Conservation (phyloP, 2,329 filamentous ascomycete genomes). For the Botrytis tulipae region DNA sequence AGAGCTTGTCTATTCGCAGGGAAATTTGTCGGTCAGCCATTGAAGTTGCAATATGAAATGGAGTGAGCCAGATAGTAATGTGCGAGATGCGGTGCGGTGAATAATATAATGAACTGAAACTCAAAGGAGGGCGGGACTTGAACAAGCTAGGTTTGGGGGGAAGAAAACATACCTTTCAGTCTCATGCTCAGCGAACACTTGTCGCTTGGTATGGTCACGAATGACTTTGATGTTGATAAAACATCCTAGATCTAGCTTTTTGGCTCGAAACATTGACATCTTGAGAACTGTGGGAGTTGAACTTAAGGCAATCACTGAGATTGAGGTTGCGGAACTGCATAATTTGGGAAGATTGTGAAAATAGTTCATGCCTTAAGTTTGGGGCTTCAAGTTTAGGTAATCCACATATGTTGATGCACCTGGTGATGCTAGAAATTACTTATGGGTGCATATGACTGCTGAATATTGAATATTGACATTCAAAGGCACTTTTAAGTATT, state of each 20-base stretch:
- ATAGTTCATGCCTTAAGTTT: not conserved
- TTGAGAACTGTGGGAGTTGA: conserved; percentile 38
- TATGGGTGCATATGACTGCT: not conserved
- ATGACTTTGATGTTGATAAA: conserved; percentile 84
- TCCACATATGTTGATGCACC: not conserved
- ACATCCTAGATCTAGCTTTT: conserved; percentile 85
- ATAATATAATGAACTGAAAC: not conserved
- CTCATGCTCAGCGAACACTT: conserved; percentile 84
- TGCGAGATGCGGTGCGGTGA: not conserved
- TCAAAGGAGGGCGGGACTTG: not conserved
- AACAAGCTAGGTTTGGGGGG: not conserved
- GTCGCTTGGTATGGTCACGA: conserved; percentile 95
- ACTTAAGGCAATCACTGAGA: not conserved
- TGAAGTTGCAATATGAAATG: not conserved
- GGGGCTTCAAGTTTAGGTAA: not conserved
- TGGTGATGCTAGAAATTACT: not conserved
- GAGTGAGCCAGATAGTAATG: not conserved
- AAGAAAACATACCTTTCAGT: conserved; percentile 63
- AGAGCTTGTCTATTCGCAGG: conserved; percentile 73
- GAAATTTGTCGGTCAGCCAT: conserved; percentile 15
- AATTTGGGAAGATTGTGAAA: not conserved
- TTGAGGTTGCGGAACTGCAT: not conserved
- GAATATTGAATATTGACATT: not conserved
- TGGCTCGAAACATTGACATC: conserved; percentile 85
- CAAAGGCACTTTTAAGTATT: not conserved